phyloP scores from a whole-genome alignment of 2,329 filamentous ascomycete species.

The Penicillium decumbens region DNA sequence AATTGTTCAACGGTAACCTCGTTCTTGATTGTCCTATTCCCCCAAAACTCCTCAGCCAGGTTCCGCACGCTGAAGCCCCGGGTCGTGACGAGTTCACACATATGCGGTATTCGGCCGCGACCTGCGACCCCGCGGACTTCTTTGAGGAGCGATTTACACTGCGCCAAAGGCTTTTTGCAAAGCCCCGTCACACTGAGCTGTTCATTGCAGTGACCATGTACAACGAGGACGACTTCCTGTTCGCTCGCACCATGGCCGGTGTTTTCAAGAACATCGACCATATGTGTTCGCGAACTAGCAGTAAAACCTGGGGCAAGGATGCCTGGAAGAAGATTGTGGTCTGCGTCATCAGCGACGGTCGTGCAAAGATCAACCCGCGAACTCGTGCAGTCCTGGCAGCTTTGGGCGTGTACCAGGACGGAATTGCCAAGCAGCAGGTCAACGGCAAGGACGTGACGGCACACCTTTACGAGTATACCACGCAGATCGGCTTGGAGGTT shows the following conservation, averaged over 20 bases:
- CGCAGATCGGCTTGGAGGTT: constrained; percentile 66
- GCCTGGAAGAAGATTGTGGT: constrained; percentile 99
- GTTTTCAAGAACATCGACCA: constrained; percentile 99
- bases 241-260: constrained; percentile 91
- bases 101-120: constrained; percentile 87
- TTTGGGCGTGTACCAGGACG: constrained; percentile 96
- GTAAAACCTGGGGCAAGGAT: constrained; percentile 97
- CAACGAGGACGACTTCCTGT: constrained; percentile 95
- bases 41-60: constrained; percentile 76
- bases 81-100: constrained; percentile 78
- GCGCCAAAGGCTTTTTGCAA: constrained; percentile 85
- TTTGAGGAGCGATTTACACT: constrained; percentile 85
- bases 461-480: constrained; percentile 80
- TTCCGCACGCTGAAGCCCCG: constrained; percentile 71
- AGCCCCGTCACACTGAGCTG: constrained; percentile 85
- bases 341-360: constrained; percentile 92
- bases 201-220: constrained; percentile 99
- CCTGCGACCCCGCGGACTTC: constrained; percentile 86
- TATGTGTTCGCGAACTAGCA: constrained; percentile 89
- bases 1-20: constrained; percentile 91
- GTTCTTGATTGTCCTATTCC: constrained; percentile 96
- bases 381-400: constrained; percentile 85
- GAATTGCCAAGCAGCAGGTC: constrained; percentile 96
- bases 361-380: constrained; percentile 91
- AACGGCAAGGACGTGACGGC: constrained; percentile 94